A percentile compares a stretch with the other conserved stretches of the same genome.
These are phyloP conservation scores for Kwoniella botswanensis DNA, from an alignment of 768 basidiomycete genomes.

Conservation along the genomic window DNA sequence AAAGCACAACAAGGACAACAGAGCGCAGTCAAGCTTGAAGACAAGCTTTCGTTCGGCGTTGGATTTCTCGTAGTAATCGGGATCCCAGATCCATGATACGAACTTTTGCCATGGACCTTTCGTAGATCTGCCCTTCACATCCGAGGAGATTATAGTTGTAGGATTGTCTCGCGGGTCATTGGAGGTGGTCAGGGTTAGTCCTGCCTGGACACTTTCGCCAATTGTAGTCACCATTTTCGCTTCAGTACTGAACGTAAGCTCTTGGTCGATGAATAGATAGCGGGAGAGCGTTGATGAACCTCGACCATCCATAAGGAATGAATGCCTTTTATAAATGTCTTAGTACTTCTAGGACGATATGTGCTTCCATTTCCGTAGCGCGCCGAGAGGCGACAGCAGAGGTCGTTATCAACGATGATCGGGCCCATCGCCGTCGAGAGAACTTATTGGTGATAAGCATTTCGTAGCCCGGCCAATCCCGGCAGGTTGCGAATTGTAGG, in stretches of 20 bases:
- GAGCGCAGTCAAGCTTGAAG: constrained; percentile 31
- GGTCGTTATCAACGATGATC: background rate
- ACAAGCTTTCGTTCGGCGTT: constrained; percentile 33
- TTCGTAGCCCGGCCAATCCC: background rate
- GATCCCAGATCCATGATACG: constrained; percentile 17
- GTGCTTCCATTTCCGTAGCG: background rate
- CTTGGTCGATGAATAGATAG: background rate
- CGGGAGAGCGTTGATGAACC: background rate
- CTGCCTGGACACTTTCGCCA: background rate
- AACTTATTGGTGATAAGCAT: background rate
- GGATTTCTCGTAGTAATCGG: constrained; percentile 38
- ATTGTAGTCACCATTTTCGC: background rate
- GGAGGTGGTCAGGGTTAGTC: background rate
- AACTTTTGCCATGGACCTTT: constrained; percentile 12
- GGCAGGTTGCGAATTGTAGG: too few species aligned
- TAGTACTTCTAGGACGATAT: background rate
- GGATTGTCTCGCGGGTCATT: background rate
- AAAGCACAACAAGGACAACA: constrained; percentile 25
- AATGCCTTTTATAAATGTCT: background rate
- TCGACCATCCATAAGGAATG: background rate
- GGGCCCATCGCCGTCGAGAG: background rate
- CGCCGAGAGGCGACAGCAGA: background rate
- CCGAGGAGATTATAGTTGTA: background rate
- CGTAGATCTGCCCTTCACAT: background rate
- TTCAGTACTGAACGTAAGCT: background rate